Base-by-base conservation (phyloP, 208 protist species). In the Herpetomonas samuelpessoai region DNA sequence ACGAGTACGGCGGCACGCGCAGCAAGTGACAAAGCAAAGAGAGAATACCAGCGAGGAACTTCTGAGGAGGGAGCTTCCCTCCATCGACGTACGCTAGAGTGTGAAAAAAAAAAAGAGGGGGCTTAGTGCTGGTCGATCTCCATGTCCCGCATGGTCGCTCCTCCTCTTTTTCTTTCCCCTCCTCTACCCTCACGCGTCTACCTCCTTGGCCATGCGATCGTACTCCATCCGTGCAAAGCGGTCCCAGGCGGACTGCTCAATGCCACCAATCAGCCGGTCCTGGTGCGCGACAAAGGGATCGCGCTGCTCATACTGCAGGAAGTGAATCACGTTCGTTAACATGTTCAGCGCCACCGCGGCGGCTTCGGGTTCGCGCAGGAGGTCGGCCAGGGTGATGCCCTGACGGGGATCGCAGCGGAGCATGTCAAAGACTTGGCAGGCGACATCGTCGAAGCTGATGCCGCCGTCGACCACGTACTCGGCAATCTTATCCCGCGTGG, bases 371-470 rank as follows among this genome's bases (percentile, higher is more conserved):
- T 88, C 95, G 1, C 56, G 57, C 41, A 97, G 70, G 27, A 99
- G 60, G 80, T 98, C 97, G 0, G 58, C 30, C 18, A 98, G 66
- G 6, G 71, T 76, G 14, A 99, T 67, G 19, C 80, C 78, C 35
- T 68, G 68, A 31, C 74, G 59, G 29, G 50, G 57, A 2, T 57
- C 51, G 25, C 86, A 75, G 31, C 79, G 77, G 45, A 98, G 67
- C 92, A 98, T 95, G 76, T 98, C 96, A 45, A 94, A 88, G 38
- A 98, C 79, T 71, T 99, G 97, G 69, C 96, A 97, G 22, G 96
- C 52, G 7, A 97, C 75, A 51, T 98, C 90, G 39, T 85, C 73
- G 66, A 98, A 97, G 22, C 57, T 38, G 27, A 96, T 76, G 12
- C 72, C 53, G 25, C 90, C 88, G 29, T 93, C 82, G 28, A 69